Conservation (phyloP, 2,329 filamentous ascomycete genomes). For the Cadophora luteo-olivacea region DNA sequence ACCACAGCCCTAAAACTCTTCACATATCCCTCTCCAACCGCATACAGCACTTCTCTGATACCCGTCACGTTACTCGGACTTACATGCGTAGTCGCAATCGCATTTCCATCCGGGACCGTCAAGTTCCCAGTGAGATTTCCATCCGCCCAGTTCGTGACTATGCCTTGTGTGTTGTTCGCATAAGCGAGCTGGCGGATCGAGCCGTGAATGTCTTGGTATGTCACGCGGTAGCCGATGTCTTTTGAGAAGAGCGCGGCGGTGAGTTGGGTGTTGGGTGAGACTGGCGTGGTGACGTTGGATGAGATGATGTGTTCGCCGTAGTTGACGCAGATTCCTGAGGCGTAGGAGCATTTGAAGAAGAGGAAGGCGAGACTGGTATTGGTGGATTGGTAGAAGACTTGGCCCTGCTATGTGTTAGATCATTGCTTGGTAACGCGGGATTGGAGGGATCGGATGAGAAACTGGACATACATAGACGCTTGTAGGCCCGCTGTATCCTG, state of each 20-base stretch:
- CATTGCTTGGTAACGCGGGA: too few relatives aligned
- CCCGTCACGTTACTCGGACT: not conserved
- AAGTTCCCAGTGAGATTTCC: not conserved
- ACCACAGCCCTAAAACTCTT: not conserved
- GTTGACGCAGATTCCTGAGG: not conserved
- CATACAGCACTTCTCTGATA: not conserved
- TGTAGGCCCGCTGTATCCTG: not conserved
- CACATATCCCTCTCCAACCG: not conserved
- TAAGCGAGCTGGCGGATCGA: constrained; percentile 6
- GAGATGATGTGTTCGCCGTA: constrained; percentile 7
- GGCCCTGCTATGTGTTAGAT: not conserved
- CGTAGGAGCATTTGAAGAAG: constrained; percentile 7
- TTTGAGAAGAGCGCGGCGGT: constrained; percentile 1
- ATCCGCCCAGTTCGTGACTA: not conserved
- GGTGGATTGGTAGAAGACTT: constrained; percentile 3
- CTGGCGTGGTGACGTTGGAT: not conserved
- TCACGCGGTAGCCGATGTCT: constrained; percentile 9
- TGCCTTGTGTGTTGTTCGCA: not conserved
- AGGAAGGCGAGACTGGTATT: not conserved
- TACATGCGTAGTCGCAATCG: not conserved
- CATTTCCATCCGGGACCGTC: not conserved
- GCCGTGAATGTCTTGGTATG: not conserved
- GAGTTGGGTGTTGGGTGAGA: not conserved
- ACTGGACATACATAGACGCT: constrained; percentile 4
- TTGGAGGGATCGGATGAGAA: too few relatives aligned